Evolutionary conservation across 768 basidiomycete species (phyloP).

Genomic region (Podaxis mareebaensis): DNA sequence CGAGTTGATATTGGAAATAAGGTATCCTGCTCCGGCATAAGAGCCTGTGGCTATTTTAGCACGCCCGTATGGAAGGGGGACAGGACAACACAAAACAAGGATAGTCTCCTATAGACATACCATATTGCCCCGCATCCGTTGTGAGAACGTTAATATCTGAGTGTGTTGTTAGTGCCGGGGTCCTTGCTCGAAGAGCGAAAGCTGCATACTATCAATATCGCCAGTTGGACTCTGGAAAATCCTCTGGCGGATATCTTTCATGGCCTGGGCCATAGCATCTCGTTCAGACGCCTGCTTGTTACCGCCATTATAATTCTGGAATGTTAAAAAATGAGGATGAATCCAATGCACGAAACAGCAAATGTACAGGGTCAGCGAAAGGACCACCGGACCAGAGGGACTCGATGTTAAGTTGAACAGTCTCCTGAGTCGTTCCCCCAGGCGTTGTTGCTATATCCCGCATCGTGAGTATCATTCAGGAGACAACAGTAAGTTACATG

Average conservation of each 20-base stretch:
- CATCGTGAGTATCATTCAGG: neutral
- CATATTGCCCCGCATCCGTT: constrained; percentile 60
- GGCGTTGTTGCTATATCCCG: constrained; percentile 57
- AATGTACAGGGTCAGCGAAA: constrained; percentile 59
- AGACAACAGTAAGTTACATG: constrained; percentile 24
- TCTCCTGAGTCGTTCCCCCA: constrained; percentile 61
- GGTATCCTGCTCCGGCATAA: constrained; percentile 63
- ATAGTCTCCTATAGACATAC: constrained; percentile 28
- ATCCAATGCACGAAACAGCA: neutral
- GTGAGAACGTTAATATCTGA: constrained; percentile 57
- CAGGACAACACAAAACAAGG: neutral
- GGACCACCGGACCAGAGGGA: constrained; percentile 78
- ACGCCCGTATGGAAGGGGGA: neutral
- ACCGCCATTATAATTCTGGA: constrained; percentile 68
- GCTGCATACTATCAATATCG: constrained; percentile 51
- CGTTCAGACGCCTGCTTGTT: constrained; percentile 54
- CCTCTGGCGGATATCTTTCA: constrained; percentile 52
- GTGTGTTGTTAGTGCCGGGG: constrained; percentile 2
- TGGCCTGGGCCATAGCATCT: constrained; percentile 42
- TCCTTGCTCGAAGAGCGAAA: neutral
- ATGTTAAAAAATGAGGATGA: neutral
- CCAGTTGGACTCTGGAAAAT: constrained; percentile 63
- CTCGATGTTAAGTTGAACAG: constrained; percentile 72
- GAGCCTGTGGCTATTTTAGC: constrained; percentile 47
- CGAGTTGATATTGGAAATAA: constrained; percentile 49